These are phyloP conservation scores for Candida tibetensis DNA, from an alignment of 805 yeast genomes.

Conservation along the genomic window DNA sequence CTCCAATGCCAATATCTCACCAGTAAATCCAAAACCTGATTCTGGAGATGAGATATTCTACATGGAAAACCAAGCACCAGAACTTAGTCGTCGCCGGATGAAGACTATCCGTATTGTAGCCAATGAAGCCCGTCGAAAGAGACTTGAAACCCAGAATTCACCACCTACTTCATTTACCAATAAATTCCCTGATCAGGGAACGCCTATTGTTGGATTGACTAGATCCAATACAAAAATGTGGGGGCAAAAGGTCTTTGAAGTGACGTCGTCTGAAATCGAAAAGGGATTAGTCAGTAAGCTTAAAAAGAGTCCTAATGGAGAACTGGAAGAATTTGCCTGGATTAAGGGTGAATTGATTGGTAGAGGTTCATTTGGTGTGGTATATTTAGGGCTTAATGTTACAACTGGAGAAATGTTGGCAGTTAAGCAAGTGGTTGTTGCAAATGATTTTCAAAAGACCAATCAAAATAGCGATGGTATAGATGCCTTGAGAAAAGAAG, in stretches of 20 bases:
- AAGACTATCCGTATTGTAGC: conserved; percentile 94
- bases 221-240: conserved; percentile 90
- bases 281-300: conserved; percentile 65
- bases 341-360: conserved; percentile 96
- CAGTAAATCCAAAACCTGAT: conserved; percentile 23
- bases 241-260: conserved; percentile 93
- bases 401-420: conserved; percentile 99
- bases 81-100: conserved; percentile 56
- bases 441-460: conserved; percentile 24
- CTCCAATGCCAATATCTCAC: conserved; percentile 42
- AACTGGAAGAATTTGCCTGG: conserved; percentile 90
- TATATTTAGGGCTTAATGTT: conserved; percentile 84
- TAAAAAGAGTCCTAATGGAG: conserved; percentile 58
- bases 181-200: neutral
- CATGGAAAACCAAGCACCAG: conserved; percentile 37
- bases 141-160: conserved; percentile 24
- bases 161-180: neutral
- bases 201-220: conserved; percentile 42
- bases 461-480: conserved; percentile 41
- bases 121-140: conserved; percentile 64
- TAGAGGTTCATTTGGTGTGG: conserved; percentile 94
- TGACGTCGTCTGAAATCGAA: conserved; percentile 66
- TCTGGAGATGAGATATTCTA: conserved; percentile 36
- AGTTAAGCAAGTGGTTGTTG: conserved; percentile 86
- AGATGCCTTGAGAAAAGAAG: conserved; percentile 85